phyloP scores from a whole-genome alignment of 2,329 filamentous ascomycete genomes.

The Cladosporium sp. region DNA sequence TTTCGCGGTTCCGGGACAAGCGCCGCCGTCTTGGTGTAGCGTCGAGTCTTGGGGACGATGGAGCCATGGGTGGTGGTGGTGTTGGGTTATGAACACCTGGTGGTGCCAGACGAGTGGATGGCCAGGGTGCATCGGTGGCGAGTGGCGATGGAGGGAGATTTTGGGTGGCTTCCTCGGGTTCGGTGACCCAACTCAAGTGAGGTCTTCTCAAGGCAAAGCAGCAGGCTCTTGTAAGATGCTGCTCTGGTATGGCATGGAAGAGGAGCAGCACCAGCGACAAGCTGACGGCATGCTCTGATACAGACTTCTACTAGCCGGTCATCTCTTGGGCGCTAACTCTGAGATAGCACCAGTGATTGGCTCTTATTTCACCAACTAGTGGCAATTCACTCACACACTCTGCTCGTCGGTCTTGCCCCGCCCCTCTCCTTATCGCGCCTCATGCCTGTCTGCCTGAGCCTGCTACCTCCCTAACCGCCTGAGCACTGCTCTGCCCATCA shows the following conservation, averaged over 20 bases:
- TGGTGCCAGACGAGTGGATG: too few species aligned
- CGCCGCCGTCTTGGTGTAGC: constrained; percentile 4
- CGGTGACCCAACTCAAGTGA: too few species aligned
- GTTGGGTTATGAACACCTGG: too few species aligned
- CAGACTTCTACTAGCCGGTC: constrained; percentile 8
- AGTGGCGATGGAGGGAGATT: too few species aligned
- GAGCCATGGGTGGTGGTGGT: too few species aligned
- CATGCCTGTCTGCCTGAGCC: background rate
- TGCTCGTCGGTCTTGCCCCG: constrained; percentile 1
- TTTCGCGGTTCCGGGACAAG: constrained; percentile 7
- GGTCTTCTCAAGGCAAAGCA: too few species aligned
- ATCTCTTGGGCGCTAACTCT: constrained; percentile 5
- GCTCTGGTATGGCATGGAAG: background rate
- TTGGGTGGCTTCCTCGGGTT: too few species aligned
- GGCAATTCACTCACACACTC: too few species aligned
- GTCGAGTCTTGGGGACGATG: background rate
- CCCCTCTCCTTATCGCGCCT: constrained; percentile 2
- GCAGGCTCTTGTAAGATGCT: too few species aligned
- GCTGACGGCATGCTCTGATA: background rate
- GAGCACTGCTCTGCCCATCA: background rate
- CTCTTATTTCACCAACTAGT: background rate
- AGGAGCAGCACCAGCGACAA: background rate
- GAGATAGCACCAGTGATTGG: background rate
- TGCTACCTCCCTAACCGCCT: too few species aligned
- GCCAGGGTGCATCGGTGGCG: too few species aligned